These are phyloP conservation scores for Fusarium agapanthi DNA, from an alignment of 2,329 filamentous ascomycete species.

Conservation along the genomic window DNA sequence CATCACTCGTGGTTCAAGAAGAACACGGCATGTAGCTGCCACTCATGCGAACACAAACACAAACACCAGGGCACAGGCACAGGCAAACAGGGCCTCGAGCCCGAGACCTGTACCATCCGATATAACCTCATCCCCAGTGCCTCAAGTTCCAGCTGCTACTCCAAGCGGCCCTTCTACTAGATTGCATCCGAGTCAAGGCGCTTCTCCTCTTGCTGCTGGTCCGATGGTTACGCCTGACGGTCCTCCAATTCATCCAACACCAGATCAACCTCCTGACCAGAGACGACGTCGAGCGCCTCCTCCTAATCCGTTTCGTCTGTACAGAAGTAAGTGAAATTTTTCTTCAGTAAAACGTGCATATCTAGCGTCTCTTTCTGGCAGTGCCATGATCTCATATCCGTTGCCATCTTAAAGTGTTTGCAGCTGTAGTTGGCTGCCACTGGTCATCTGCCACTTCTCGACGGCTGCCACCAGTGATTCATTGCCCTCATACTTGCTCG, in stretches of 20 bases:
- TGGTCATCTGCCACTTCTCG: background rate
- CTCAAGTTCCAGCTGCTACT: constrained; percentile 15
- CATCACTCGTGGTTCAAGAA: constrained; percentile 31
- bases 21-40: constrained; percentile 35
- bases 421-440: background rate
- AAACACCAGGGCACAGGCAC: constrained; percentile 3
- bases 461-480: constrained; percentile 11
- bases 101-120: constrained; percentile 12
- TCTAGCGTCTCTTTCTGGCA: background rate
- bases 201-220: constrained; percentile 25
- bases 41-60: constrained; percentile 8
- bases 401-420: constrained; percentile 3
- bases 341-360: background rate
- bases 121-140: constrained; percentile 27
- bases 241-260: constrained; percentile 38
- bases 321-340: constrained; percentile 45
- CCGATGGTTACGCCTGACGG: constrained; percentile 38
- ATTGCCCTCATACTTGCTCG: background rate
- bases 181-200: constrained; percentile 21
- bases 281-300: constrained; percentile 41
- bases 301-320: constrained; percentile 50
- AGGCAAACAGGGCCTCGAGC: constrained; percentile 17
- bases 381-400: background rate
- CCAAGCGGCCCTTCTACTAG: constrained; percentile 22
- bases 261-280: constrained; percentile 39